Evolutionary conservation across 2,329 filamentous ascomycete species (phyloP).

Genomic region (Bisporella sp.): DNA sequence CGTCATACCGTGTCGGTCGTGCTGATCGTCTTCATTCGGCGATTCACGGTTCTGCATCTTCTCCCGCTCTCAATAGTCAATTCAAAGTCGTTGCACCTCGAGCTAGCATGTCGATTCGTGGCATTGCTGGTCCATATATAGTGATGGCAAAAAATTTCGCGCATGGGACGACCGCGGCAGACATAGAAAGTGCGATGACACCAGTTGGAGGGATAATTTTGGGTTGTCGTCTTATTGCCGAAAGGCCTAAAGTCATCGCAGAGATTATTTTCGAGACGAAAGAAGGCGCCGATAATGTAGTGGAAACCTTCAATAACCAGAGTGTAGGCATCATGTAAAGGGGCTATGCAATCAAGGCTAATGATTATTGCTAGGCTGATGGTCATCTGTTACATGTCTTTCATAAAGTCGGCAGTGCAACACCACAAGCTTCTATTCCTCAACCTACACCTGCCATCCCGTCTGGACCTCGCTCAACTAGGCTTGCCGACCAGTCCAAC

Average conservation of each 20-base stretch:
- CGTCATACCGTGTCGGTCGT: slow-evolving; percentile 17
- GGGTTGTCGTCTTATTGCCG: slow-evolving; percentile 61
- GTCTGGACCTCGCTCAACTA: slow-evolving; percentile 24
- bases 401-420: slow-evolving; percentile 45
- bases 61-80: slow-evolving; percentile 25
- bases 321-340: slow-evolving; percentile 44
- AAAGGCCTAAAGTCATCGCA: slow-evolving; percentile 65
- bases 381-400: slow-evolving; percentile 69
- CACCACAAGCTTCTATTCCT: slow-evolving; percentile 5
- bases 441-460: slow-evolving; percentile 14
- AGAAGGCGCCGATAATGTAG: slow-evolving; percentile 67
- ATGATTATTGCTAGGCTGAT: slow-evolving; percentile 50
- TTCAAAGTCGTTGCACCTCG: slow-evolving; percentile 29
- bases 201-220: slow-evolving; percentile 63
- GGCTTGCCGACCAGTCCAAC: slow-evolving; percentile 10
- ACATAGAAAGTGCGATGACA: slow-evolving; percentile 78
- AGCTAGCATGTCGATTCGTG: slow-evolving; percentile 56
- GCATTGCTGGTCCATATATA: slow-evolving; percentile 64
- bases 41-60: slow-evolving; percentile 22
- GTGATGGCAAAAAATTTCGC: slow-evolving; percentile 79
- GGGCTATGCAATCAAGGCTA: not conserved
- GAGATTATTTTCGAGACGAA: slow-evolving; percentile 70
- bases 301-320: slow-evolving; percentile 71
- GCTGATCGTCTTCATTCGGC: slow-evolving; percentile 21
- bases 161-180: slow-evolving; percentile 70